phyloP scores from a whole-genome alignment of 1,139 yeast species.

The Yamadazyma buinensis region DNA sequence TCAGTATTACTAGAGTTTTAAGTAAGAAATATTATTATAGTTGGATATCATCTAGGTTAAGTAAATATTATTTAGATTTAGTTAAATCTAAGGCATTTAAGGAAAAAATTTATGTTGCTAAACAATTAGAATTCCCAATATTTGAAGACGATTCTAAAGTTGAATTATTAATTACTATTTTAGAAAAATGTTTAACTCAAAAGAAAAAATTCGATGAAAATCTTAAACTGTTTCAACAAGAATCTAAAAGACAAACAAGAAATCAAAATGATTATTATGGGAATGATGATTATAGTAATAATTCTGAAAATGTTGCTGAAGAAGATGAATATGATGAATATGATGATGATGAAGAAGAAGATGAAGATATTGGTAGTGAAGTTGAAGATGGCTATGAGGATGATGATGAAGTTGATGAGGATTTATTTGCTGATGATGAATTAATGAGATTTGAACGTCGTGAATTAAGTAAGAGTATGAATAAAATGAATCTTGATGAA shows the following conservation, averaged over 20 bases:
- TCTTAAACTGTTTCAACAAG: background rate
- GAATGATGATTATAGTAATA: too few relatives aligned
- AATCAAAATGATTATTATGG: too few relatives aligned
- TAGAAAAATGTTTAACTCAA: conserved; percentile 2
- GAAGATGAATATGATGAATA: background rate
- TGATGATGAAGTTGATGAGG: background rate
- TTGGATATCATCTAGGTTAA: conserved; percentile 13
- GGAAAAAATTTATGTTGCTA: conserved; percentile 2
- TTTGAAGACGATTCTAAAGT: conserved; percentile 8
- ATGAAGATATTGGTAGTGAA: conserved; percentile 1
- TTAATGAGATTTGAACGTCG: background rate
- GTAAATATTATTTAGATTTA: conserved; percentile 4
- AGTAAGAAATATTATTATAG: conserved; percentile 14
- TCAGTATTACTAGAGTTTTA: conserved; percentile 10
- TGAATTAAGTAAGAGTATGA: background rate
- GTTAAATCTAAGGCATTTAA: conserved; percentile 9
- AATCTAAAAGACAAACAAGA: too few relatives aligned
- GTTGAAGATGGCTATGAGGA: background rate
- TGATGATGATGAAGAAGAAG: background rate
- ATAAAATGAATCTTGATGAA: background rate
- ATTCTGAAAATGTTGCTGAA: too few relatives aligned
- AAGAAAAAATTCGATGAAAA: conserved; percentile 3
- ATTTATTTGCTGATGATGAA: background rate
- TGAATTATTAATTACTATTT: conserved; percentile 4
- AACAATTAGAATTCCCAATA: conserved; percentile 8